phyloP scores from a whole-genome alignment of 441 rosid genomes.

The Omphalea diandra region DNA sequence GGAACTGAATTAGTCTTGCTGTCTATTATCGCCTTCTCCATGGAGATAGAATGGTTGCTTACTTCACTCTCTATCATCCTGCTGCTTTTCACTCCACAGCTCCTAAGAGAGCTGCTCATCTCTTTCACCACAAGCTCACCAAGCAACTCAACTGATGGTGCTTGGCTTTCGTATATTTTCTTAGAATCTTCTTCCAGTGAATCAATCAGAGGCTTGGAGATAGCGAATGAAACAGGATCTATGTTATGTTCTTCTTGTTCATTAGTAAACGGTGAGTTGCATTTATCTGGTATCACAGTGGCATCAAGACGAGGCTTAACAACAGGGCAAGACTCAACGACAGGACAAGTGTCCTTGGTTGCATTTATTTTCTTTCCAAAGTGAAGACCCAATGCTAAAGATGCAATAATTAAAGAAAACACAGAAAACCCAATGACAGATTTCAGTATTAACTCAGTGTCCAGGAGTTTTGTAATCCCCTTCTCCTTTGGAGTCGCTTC shows the following conservation, averaged over 20 bases:
- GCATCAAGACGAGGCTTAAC: no score
- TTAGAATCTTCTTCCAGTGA: constrained; percentile 18
- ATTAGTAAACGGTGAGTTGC: constrained; percentile 8
- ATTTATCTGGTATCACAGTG: constrained; percentile 14
- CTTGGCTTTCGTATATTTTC: constrained; percentile 24
- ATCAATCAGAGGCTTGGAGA: constrained; percentile 13
- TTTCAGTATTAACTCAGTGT: constrained; percentile 14
- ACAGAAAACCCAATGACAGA: constrained; percentile 17
- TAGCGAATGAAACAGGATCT: constrained; percentile 8
- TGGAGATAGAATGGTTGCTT: constrained; percentile 32
- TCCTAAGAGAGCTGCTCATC: constrained; percentile 31
- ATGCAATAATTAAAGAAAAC: constrained; percentile 22
- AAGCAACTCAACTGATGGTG: constrained; percentile 43
- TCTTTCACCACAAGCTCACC: constrained; percentile 45
- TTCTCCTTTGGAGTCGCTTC: constrained; percentile 1
- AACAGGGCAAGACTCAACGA: constrained; percentile 12
- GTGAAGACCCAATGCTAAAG: constrained; percentile 16
- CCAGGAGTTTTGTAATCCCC: constrained; percentile 7
- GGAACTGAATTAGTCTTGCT: constrained; percentile 23
- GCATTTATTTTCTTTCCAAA: constrained; percentile 22
- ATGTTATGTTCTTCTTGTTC: constrained; percentile 14
- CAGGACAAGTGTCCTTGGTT: constrained; percentile 9
- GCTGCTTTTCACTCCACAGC: constrained; percentile 22
- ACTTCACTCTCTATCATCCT: constrained; percentile 28
- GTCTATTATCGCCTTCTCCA: constrained; percentile 16